Evolutionary conservation across 2,329 filamentous ascomycete species (phyloP).

Genomic region (Talaromyces sp.): DNA sequence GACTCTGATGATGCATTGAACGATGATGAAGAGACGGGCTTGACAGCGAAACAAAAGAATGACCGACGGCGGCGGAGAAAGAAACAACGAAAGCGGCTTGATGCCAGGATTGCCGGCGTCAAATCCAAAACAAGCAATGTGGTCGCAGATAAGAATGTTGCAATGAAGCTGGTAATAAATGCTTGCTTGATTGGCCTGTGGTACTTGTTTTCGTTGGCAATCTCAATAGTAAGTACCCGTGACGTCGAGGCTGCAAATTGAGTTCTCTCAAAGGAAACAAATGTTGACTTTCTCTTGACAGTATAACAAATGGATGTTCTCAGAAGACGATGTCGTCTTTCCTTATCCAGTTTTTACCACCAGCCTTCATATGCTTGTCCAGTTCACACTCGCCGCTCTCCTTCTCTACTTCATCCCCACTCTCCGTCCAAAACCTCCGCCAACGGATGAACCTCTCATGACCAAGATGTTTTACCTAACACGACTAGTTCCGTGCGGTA

Average conservation of each 20-base stretch:
- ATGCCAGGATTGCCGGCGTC: slow-evolving; percentile 61
- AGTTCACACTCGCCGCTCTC: slow-evolving; percentile 72
- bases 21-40: slow-evolving; percentile 84
- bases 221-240: slow-evolving; percentile 67
- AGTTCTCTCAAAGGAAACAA: slow-evolving; percentile 10
- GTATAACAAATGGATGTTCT: slow-evolving; percentile 99
- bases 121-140: slow-evolving; percentile 61
- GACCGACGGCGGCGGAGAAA: slow-evolving; percentile 61
- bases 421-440: slow-evolving; percentile 60
- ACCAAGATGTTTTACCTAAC: slow-evolving; percentile 87
- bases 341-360: slow-evolving; percentile 94
- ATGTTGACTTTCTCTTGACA: slow-evolving; percentile 28
- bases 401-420: slow-evolving; percentile 80
- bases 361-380: slow-evolving; percentile 89
- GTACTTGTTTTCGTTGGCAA: slow-evolving; percentile 89
- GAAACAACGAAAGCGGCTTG: slow-evolving; percentile 61
- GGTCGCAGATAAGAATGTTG: slow-evolving; percentile 68
- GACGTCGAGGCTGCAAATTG: background rate
- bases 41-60: slow-evolving; percentile 66
- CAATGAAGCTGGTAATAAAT: slow-evolving; percentile 67
- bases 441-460: slow-evolving; percentile 54
- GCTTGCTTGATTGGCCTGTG: slow-evolving; percentile 76
- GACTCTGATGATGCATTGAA: slow-evolving; percentile 68
- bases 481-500: slow-evolving; percentile 84
- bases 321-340: slow-evolving; percentile 76